These are phyloP conservation scores for Pseudogymnoascus sp. DNA, from an alignment of 2,329 filamentous ascomycete genomes.

Conservation along the genomic window DNA sequence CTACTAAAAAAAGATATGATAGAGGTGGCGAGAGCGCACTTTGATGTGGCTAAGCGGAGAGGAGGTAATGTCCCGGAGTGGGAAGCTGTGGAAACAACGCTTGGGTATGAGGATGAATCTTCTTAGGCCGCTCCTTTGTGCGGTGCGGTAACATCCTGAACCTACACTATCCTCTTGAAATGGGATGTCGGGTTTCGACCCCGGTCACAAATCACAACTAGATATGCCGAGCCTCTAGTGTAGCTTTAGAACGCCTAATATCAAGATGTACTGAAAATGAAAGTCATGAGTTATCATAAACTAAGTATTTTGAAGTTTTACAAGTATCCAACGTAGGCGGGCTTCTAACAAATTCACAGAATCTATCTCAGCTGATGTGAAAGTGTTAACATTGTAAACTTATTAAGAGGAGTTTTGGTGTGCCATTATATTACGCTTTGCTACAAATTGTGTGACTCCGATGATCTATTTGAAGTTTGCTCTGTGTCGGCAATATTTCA, in stretches of 20 bases:
- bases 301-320: not conserved
- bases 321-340: not conserved
- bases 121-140: not conserved
- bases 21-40: slow-evolving; percentile 31
- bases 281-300: not conserved
- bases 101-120: not conserved
- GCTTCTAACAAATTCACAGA: not conserved
- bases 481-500: not conserved
- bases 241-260: not conserved
- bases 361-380: not conserved
- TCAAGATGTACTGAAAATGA: not conserved
- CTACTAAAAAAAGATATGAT: slow-evolving; percentile 26
- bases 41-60: slow-evolving; percentile 30
- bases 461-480: not conserved
- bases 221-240: not conserved
- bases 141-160: not conserved
- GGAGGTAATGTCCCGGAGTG: slow-evolving; percentile 16
- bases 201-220: not conserved
- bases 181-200: not conserved
- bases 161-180: not conserved
- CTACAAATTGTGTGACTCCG: not conserved
- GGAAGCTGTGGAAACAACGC: not conserved
- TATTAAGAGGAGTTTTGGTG: not conserved
- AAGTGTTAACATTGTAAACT: not conserved
- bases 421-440: not conserved